Base-by-base conservation (phyloP, 2,329 filamentous ascomycete genomes). In the Hawksworthiomyces lignivorus region DNA sequence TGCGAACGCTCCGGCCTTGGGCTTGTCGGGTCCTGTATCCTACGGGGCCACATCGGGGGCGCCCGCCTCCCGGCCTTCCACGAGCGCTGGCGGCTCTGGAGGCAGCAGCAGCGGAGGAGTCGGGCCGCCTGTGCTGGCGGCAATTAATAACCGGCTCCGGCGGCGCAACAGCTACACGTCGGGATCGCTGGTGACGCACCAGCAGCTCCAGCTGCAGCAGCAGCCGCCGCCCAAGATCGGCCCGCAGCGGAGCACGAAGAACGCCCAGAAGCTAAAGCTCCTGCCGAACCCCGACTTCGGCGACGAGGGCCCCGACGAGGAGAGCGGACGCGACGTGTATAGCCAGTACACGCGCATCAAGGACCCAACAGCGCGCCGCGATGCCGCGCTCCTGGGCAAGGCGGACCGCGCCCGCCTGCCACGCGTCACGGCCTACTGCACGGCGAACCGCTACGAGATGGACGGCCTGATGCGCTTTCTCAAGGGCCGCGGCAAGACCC, bases 311-410 rank as follows among this genome's bases (percentile, higher is more conserved):
- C 70, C 50, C 7, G 89, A 97, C 48, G 90, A 95, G 56, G 90
- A 96, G 62, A 92, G 87, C 55, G 88, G 89, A 9, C 74, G 89
- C 50, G 92, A 98, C 59, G 92, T 98, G 24, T 98, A 98, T 65
- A 90, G 89, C 20, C 92, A 98, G 61, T 97, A 96, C 61, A 95
- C 90, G 8, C 77, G 92, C 33, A 98, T 98, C 65, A 97, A 97
- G 62, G 92, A 98, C 57, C 89, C 90, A 1, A 95, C 84, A 1
- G 92, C 92, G 8, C 73, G 92, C 48, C 77, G 92, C 54, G 90
- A 97, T 70, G 92, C 92, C 14, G 92, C 92, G 21, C 73, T 89
- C 43, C 64, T 98, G 30, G 92, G 92, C 28, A 98, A 97, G 62
- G 89, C 90, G 29, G 92, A 98, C 60, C 77, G 92, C 43, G 84